phyloP scores from a whole-genome alignment of 306 rosid genomes.

The Notholithocarpus densiflorus region DNA sequence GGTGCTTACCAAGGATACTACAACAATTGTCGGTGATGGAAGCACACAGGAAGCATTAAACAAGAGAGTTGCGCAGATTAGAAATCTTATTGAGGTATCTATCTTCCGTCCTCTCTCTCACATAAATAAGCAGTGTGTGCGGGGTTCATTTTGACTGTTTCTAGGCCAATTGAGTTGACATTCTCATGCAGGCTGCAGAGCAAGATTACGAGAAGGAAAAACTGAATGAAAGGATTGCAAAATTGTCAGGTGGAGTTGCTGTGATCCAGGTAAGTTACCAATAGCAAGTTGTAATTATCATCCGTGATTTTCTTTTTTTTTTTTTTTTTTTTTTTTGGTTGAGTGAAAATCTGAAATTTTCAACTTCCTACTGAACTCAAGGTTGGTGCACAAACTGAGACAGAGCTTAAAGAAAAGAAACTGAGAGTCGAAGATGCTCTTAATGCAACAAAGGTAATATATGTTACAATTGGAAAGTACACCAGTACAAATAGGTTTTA shows the following conservation, averaged over 20 bases:
- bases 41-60: conserved; percentile 90
- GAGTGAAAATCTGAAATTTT: background rate
- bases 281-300: background rate
- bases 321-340: too few relatives aligned
- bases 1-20: conserved; percentile 88
- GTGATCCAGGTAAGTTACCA: conserved; percentile 71
- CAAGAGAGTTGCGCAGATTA: conserved; percentile 91
- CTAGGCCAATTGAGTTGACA: background rate
- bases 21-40: conserved; percentile 96
- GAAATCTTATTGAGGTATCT: conserved; percentile 76
- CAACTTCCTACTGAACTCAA: conserved; percentile 2
- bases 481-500: background rate
- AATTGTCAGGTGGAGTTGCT: conserved; percentile 97
- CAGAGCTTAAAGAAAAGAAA: conserved; percentile 97
- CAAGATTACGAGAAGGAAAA: conserved; percentile 95
- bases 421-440: conserved; percentile 99
- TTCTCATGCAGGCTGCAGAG: conserved; percentile 68
- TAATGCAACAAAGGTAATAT: conserved; percentile 86
- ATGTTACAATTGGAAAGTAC: background rate
- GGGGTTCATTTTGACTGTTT: background rate
- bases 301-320: background rate
- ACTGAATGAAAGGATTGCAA: conserved; percentile 89
- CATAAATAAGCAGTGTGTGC: background rate
- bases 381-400: conserved; percentile 99
- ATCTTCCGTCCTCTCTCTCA: background rate